Conservation (phyloP, 2,329 filamentous ascomycete genomes). For the Aspergillus sp. region DNA sequence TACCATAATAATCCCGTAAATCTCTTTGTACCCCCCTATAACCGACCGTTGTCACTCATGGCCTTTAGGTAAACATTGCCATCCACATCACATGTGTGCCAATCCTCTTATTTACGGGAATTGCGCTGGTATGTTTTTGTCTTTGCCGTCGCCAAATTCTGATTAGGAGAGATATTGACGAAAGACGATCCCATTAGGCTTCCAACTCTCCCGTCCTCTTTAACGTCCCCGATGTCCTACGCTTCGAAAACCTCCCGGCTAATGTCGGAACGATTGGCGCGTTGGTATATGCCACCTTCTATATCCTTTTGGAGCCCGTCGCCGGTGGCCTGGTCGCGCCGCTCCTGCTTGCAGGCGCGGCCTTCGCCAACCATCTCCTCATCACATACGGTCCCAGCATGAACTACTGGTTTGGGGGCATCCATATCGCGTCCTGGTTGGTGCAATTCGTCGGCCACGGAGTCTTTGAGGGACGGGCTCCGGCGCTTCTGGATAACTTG, state of each 20-base stretch:
- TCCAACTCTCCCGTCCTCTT: constrained; percentile 57
- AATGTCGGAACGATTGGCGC: constrained; percentile 60
- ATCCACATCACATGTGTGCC: constrained; percentile 67
- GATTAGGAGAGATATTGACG: neutral
- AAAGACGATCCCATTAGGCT: constrained; percentile 39
- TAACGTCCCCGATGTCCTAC: constrained; percentile 54
- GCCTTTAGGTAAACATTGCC: constrained; percentile 58
- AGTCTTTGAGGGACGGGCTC: constrained; percentile 81
- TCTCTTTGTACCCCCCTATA: constrained; percentile 8
- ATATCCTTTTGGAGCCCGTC: constrained; percentile 90
- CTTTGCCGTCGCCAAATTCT: neutral
- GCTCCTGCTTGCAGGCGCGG: constrained; percentile 73
- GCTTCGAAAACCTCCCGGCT: constrained; percentile 57
- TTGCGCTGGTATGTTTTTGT: constrained; percentile 54
- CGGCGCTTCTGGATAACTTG: constrained; percentile 86
- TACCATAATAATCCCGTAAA: constrained; percentile 65
- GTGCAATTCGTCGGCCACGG: constrained; percentile 91
- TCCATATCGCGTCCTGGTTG: constrained; percentile 78
- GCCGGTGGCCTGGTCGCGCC: constrained; percentile 76
- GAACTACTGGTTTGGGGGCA: constrained; percentile 64
- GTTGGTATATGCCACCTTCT: constrained; percentile 71
- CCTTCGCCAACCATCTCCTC: constrained; percentile 72
- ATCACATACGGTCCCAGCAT: constrained; percentile 60
- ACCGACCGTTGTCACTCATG: constrained; percentile 20
- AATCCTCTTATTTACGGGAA: constrained; percentile 57